Conservation (phyloP, 148 eudicot genomes). For the Fallopia convolvulus region DNA sequence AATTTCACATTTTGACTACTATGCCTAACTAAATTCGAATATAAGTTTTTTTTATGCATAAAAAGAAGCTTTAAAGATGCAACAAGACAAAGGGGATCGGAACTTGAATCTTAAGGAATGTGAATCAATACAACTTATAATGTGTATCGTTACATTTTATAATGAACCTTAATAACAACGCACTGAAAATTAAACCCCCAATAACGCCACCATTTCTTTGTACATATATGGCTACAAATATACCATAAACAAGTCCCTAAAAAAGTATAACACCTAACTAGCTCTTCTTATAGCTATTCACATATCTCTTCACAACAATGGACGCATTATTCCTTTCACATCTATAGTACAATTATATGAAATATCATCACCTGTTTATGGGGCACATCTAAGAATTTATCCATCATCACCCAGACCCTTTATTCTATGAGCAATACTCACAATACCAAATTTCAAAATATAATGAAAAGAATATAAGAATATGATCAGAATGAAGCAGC, state of each 20-base stretch:
- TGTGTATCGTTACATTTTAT: neutral
- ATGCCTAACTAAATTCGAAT: neutral
- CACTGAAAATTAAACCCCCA: neutral
- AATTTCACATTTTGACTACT: neutral
- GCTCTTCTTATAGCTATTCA: conserved; percentile 1
- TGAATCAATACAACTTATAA: neutral
- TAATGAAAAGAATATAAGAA: neutral
- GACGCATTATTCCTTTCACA: neutral
- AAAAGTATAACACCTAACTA: neutral
- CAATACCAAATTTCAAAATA: neutral
- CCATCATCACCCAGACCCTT: neutral
- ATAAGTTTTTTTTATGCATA: no score
- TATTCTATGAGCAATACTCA: neutral
- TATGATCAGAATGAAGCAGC: neutral
- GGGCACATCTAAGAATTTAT: neutral
- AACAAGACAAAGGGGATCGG: neutral
- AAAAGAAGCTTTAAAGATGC: no score
- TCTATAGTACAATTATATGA: neutral
- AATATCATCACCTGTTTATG: neutral
- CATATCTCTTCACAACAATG: neutral
- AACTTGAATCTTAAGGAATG: neutral
- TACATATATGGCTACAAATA: conserved; percentile 10
- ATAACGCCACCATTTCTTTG: neutral
- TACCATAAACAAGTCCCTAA: neutral
- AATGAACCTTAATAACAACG: neutral